A percentile compares a stretch with the other conserved stretches of the same genome.
These are phyloP conservation scores for Gossypium rotundifolium DNA, from an alignment of 345 rosid species.

Conservation along the genomic window DNA sequence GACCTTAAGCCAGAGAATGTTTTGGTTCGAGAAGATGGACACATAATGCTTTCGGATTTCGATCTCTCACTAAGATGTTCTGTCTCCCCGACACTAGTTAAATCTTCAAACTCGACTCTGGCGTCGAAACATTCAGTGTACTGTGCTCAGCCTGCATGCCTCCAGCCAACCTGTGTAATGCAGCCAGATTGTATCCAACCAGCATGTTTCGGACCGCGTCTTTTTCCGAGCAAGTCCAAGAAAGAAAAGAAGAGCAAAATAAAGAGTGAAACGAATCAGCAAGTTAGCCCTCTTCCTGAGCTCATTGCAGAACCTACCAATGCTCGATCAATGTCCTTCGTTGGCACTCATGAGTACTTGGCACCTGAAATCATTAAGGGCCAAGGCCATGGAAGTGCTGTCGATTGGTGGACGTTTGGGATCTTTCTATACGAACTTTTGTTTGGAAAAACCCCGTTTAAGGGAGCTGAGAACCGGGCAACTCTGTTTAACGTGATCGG, in stretches of 20 bases:
- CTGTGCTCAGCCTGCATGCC: slow-evolving; percentile 52
- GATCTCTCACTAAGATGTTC: slow-evolving; percentile 74
- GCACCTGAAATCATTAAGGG: slow-evolving; percentile 88
- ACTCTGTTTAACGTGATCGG: slow-evolving; percentile 69
- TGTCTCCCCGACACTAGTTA: slow-evolving; percentile 54
- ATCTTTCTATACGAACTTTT: slow-evolving; percentile 76
- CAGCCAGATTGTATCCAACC: slow-evolving; percentile 60
- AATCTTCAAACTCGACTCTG: slow-evolving; percentile 30
- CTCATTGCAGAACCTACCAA: slow-evolving; percentile 85
- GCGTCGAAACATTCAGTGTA: slow-evolving; percentile 37
- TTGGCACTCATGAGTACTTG: slow-evolving; percentile 83
- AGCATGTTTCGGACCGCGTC: slow-evolving; percentile 49
- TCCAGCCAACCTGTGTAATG: slow-evolving; percentile 44
- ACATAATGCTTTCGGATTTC: slow-evolving; percentile 80
- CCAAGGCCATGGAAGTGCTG: slow-evolving; percentile 88
- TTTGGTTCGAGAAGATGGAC: slow-evolving; percentile 76
- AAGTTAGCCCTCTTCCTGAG: slow-evolving; percentile 61
- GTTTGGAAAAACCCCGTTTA: slow-evolving; percentile 77
- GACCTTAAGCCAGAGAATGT: slow-evolving; percentile 88
- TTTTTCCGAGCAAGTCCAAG: slow-evolving; percentile 34
- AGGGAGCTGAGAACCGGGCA: slow-evolving; percentile 58
- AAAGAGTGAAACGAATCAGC: slow-evolving; percentile 26
- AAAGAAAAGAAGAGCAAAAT: slow-evolving; percentile 33
- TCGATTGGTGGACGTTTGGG: slow-evolving; percentile 95
- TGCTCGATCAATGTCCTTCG: slow-evolving; percentile 84